Conservation (phyloP, 352 stramenopile species). For the Globisporangium megalacanthum region DNA sequence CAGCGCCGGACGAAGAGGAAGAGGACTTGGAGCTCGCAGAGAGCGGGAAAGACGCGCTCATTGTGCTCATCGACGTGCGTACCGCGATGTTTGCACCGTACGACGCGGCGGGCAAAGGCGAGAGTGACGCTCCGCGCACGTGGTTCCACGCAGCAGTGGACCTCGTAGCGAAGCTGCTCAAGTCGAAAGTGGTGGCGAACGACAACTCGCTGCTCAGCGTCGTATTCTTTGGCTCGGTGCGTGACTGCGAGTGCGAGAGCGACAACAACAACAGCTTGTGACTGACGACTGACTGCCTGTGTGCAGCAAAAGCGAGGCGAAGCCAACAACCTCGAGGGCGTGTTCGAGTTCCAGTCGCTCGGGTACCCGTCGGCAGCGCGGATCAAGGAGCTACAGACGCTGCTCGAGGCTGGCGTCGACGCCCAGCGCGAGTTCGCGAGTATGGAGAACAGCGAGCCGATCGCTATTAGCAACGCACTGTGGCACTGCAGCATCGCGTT, state of each 20-base stretch:
- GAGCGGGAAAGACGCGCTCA: slow-evolving; percentile 68
- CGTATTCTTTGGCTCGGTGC: slow-evolving; percentile 73
- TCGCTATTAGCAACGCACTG: slow-evolving; percentile 77
- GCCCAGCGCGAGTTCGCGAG: slow-evolving; percentile 38
- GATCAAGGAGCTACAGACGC: slow-evolving; percentile 70
- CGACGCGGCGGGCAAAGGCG: background rate
- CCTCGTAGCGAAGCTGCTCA: slow-evolving; percentile 62
- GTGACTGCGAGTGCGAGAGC: background rate
- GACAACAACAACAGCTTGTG: background rate
- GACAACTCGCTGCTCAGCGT: slow-evolving; percentile 78
- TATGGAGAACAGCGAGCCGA: slow-evolving; percentile 51
- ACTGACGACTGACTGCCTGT: background rate
- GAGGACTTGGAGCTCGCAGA: slow-evolving; percentile 52
- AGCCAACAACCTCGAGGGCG: slow-evolving; percentile 49
- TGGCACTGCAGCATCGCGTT: slow-evolving; percentile 83
- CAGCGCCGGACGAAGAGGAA: slow-evolving; percentile 28
- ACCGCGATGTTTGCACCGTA: slow-evolving; percentile 58
- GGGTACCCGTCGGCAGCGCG: slow-evolving; percentile 60
- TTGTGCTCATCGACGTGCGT: slow-evolving; percentile 74
- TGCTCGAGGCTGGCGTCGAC: slow-evolving; percentile 37
- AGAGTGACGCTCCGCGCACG: slow-evolving; percentile 22
- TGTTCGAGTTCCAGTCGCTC: slow-evolving; percentile 74
- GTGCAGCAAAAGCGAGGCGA: slow-evolving; percentile 57
- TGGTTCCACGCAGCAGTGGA: slow-evolving; percentile 76
- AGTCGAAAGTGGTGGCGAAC: slow-evolving; percentile 72